Conservation (phyloP, 108 stramenopile genomes). For the Schizochytrium sp. region DNA sequence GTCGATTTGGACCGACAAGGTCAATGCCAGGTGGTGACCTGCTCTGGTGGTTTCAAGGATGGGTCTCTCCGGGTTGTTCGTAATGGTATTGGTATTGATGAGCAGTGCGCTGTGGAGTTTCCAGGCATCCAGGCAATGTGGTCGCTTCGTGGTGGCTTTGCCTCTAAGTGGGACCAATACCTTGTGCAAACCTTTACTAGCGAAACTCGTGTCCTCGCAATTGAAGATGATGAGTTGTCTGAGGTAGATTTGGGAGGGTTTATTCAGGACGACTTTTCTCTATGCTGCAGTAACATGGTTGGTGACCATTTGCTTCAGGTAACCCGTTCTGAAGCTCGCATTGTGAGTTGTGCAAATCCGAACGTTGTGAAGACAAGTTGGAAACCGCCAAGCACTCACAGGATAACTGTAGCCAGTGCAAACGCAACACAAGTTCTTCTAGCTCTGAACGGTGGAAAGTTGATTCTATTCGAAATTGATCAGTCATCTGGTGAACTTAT, state of each 20-base stretch:
- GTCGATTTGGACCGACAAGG: slow-evolving; percentile 81
- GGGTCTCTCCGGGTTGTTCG: slow-evolving; percentile 92
- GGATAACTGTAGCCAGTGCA: slow-evolving; percentile 90
- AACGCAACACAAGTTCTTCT: slow-evolving; percentile 87
- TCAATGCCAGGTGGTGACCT: slow-evolving; percentile 90
- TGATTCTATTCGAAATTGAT: slow-evolving; percentile 79
- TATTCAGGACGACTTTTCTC: slow-evolving; percentile 74
- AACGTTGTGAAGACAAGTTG: slow-evolving; percentile 70
- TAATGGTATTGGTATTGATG: slow-evolving; percentile 95
- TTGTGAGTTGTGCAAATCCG: slow-evolving; percentile 75
- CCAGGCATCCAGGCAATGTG: slow-evolving; percentile 95
- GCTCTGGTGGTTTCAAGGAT: slow-evolving; percentile 85
- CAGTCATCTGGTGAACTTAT: slow-evolving; percentile 16
- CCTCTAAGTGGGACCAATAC: slow-evolving; percentile 83
- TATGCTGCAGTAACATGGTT: slow-evolving; percentile 80
- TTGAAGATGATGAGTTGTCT: slow-evolving; percentile 74
- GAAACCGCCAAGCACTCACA: slow-evolving; percentile 69
- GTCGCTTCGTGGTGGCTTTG: slow-evolving; percentile 79
- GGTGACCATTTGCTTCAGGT: slow-evolving; percentile 81
- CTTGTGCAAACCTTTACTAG: slow-evolving; percentile 92
- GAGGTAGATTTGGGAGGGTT: slow-evolving; percentile 82
- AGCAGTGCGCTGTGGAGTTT: slow-evolving; percentile 85
- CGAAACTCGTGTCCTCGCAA: slow-evolving; percentile 91
- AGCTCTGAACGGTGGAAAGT: slow-evolving; percentile 82
- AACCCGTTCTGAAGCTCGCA: slow-evolving; percentile 82